phyloP scores from a whole-genome alignment of 768 basidiomycete species.

The Cystobasidium onofrii region DNA sequence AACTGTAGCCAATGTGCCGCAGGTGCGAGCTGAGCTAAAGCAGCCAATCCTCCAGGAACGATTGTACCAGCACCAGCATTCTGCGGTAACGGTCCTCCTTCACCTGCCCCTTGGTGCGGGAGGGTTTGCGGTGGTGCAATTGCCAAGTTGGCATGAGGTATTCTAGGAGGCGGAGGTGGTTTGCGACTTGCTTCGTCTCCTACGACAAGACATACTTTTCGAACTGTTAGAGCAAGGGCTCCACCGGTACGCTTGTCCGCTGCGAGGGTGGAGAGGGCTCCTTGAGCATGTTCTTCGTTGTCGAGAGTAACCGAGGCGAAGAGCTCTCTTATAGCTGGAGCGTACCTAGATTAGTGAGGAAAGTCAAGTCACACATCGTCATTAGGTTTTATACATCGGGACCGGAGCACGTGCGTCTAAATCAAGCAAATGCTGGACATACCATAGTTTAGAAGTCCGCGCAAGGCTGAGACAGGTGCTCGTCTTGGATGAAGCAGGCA shows the following conservation, averaged over 20 bases:
- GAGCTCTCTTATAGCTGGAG: conserved; percentile 10
- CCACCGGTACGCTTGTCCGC: not conserved
- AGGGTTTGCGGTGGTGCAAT: not conserved
- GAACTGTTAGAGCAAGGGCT: conserved; percentile 2
- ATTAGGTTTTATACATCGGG: not conserved
- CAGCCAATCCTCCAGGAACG: not conserved
- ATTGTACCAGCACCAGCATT: not conserved
- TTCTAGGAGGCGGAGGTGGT: not conserved
- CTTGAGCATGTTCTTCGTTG: conserved; percentile 12
- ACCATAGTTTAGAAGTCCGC: conserved; percentile 20
- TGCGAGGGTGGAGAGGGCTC: not conserved
- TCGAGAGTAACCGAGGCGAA: conserved; percentile 11
- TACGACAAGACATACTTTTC: conserved; percentile 16
- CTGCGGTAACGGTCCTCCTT: not conserved
- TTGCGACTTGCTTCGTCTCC: not conserved
- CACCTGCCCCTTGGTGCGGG: not conserved
- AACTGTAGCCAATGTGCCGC: too few relatives aligned
- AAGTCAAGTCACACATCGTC: not conserved
- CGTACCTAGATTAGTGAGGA: conserved; percentile 7
- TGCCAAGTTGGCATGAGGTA: not conserved
- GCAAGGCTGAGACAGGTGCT: conserved; percentile 14
- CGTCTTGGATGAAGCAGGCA: conserved; percentile 1
- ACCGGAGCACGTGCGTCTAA: not conserved
- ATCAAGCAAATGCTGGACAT: too few relatives aligned
- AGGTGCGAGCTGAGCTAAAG: not conserved